A percentile compares a stretch with the other conserved stretches of the same genome.
These are phyloP conservation scores for Irpex sp. DNA, from an alignment of 1,284 basidiomycete species.

Conservation along the genomic window DNA sequence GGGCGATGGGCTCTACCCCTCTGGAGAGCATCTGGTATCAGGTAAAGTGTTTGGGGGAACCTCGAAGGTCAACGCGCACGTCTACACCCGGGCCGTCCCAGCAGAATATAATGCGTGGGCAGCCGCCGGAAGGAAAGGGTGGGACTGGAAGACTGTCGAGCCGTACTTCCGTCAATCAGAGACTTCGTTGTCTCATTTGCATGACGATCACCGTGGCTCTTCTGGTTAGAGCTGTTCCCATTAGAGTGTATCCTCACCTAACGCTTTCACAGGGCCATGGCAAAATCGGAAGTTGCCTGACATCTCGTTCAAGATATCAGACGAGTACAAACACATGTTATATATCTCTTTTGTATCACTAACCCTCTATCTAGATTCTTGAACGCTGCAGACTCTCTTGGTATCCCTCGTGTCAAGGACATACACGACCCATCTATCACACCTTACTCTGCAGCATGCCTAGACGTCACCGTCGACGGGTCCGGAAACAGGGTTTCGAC, in stretches of 20 bases:
- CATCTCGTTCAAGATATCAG: slow-evolving; percentile 1
- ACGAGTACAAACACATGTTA: neutral
- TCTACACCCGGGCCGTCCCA: slow-evolving; percentile 8
- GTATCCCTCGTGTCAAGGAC: slow-evolving; percentile 5
- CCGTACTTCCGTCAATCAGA: slow-evolving; percentile 6
- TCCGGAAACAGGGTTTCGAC: slow-evolving; percentile 10
- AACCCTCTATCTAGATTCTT: neutral
- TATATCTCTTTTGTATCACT: neutral
- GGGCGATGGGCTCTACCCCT: neutral
- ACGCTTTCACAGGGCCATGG: neutral
- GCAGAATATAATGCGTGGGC: slow-evolving; percentile 10
- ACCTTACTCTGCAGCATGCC: slow-evolving; percentile 3
- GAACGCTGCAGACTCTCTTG: slow-evolving; percentile 6
- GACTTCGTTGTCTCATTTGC: slow-evolving; percentile 1
- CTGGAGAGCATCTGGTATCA: neutral
- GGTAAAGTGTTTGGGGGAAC: slow-evolving; percentile 8
- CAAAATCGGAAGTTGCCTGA: slow-evolving; percentile 4
- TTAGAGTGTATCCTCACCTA: neutral
- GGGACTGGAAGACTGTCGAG: slow-evolving; percentile 6
- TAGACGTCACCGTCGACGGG: slow-evolving; percentile 7
- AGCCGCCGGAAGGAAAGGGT: slow-evolving; percentile 3
- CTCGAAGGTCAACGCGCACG: slow-evolving; percentile 9
- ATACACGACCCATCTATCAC: slow-evolving; percentile 7
- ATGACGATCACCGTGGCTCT: neutral
- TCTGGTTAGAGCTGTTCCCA: neutral